Percentiles rank a stretch among this genome's conserved stretches.
Evolutionary conservation across 1,284 basidiomycete species (phyloP).

Genomic region (Ceratobasidium sp.): DNA sequence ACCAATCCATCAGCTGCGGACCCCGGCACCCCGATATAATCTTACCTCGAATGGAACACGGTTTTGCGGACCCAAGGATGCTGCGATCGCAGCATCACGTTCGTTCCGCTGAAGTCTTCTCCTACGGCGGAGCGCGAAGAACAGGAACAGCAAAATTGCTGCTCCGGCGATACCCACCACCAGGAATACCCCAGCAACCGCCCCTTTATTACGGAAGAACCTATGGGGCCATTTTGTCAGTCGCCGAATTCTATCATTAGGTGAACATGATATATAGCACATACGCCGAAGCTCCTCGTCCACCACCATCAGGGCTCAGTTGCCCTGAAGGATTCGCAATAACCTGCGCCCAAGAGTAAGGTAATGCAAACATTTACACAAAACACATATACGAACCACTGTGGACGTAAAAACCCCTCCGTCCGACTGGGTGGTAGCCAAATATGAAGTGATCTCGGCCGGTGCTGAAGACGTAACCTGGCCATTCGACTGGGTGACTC

Average conservation of each 20-base stretch:
- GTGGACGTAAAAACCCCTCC: constrained; percentile 37
- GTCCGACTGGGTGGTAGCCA: constrained; percentile 30
- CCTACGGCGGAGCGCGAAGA: constrained; percentile 72
- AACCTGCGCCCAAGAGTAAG: constrained; percentile 3
- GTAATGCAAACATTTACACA: no score
- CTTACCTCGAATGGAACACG: constrained; percentile 22
- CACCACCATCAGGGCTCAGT: constrained; percentile 37
- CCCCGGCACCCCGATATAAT: neutral
- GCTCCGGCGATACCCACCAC: constrained; percentile 75
- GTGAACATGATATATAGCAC: neutral
- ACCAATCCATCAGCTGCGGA: neutral
- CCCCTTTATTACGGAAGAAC: constrained; percentile 76
- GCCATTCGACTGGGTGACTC: constrained; percentile 33
- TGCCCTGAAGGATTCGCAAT: constrained; percentile 35
- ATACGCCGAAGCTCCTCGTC: constrained; percentile 23
- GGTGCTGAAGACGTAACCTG: constrained; percentile 33
- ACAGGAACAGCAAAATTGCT: constrained; percentile 70
- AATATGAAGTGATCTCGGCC: constrained; percentile 19
- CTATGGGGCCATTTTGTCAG: constrained; percentile 50
- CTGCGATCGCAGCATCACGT: constrained; percentile 69
- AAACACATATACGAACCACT: neutral
- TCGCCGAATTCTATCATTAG: neutral
- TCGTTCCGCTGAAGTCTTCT: constrained; percentile 65
- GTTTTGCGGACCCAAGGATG: constrained; percentile 45
- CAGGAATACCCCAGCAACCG: constrained; percentile 77